These are phyloP conservation scores for Lignosus rhinocerotis DNA, from an alignment of 1,284 basidiomycete genomes.

Conservation along the genomic window DNA sequence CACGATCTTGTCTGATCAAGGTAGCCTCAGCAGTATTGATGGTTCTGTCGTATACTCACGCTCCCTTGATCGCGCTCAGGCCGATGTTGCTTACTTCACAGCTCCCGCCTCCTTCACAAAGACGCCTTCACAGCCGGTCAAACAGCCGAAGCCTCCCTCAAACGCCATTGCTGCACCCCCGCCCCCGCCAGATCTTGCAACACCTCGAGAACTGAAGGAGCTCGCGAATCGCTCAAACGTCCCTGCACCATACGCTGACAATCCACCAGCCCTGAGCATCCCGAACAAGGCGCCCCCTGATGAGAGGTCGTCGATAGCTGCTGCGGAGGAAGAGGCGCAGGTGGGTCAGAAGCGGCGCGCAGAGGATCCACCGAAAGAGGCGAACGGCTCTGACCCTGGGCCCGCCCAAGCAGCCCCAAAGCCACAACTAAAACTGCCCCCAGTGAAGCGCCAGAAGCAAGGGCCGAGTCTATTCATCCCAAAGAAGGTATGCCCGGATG, in stretches of 20 bases:
- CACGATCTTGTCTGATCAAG: conserved; percentile 52
- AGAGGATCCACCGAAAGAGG: conserved; percentile 15
- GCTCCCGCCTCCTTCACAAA: conserved; percentile 19
- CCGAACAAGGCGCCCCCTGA: conserved; percentile 3
- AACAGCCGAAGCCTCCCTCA: conserved; percentile 18
- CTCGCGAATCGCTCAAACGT: conserved; percentile 13
- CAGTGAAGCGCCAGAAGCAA: conserved; percentile 32
- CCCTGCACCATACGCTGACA: neutral
- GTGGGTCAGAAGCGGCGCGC: conserved; percentile 26
- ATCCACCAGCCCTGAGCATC: neutral
- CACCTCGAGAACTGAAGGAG: conserved; percentile 23
- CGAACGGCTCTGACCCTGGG: neutral
- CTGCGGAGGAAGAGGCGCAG: conserved; percentile 11
- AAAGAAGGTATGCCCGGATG: conserved; percentile 23
- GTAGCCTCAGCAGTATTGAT: conserved; percentile 36
- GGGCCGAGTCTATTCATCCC: conserved; percentile 34
- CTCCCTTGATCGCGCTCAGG: conserved; percentile 29
- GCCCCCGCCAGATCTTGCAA: conserved; percentile 12
- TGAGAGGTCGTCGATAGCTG: conserved; percentile 2
- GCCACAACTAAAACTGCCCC: conserved; percentile 21
- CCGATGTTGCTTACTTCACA: conserved; percentile 41
- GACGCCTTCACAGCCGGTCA: conserved; percentile 12
- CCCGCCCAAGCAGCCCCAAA: conserved; percentile 6
- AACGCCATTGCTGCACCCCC: conserved; percentile 8
- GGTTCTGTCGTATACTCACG: neutral